These are phyloP conservation scores for Capsella bursapastoris DNA, from an alignment of 345 rosid genomes.

Conservation along the genomic window DNA sequence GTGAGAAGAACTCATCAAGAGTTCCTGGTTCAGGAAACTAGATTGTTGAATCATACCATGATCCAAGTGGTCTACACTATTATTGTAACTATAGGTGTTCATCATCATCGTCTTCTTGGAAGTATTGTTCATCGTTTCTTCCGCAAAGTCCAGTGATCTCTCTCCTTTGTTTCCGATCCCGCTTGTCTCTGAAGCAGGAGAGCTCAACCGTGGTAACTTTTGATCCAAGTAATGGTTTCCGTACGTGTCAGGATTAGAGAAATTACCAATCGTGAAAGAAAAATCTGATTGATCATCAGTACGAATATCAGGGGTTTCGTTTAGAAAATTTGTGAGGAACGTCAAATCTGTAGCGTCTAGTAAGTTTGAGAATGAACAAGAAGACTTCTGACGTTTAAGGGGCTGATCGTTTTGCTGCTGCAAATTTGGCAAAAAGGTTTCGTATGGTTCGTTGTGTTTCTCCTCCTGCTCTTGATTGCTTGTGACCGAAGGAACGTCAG, in stretches of 20 bases:
- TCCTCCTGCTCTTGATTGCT: constrained; percentile 74
- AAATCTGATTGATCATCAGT: constrained; percentile 43
- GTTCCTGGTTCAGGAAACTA: constrained; percentile 53
- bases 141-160: constrained; percentile 43
- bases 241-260: constrained; percentile 33
- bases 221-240: constrained; percentile 49
- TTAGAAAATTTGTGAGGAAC: constrained; percentile 56
- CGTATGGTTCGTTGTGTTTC: constrained; percentile 48
- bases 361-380: constrained; percentile 72
- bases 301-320: constrained; percentile 54
- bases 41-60: constrained; percentile 35
- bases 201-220: constrained; percentile 60
- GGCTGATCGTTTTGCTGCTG: constrained; percentile 5
- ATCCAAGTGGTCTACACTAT: constrained; percentile 48
- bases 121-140: constrained; percentile 41
- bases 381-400: constrained; percentile 67
- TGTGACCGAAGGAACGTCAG: constrained; percentile 41
- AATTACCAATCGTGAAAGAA: constrained; percentile 33
- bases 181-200: constrained; percentile 45
- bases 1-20: constrained; percentile 59
- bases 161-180: constrained; percentile 62
- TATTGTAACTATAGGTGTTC: constrained; percentile 57
- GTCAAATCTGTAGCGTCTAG: constrained; percentile 78
- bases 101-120: constrained; percentile 54
- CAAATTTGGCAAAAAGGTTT: constrained; percentile 45